Conservation (phyloP, 352 stramenopile genomes). For the Phytopythium litorale region DNA sequence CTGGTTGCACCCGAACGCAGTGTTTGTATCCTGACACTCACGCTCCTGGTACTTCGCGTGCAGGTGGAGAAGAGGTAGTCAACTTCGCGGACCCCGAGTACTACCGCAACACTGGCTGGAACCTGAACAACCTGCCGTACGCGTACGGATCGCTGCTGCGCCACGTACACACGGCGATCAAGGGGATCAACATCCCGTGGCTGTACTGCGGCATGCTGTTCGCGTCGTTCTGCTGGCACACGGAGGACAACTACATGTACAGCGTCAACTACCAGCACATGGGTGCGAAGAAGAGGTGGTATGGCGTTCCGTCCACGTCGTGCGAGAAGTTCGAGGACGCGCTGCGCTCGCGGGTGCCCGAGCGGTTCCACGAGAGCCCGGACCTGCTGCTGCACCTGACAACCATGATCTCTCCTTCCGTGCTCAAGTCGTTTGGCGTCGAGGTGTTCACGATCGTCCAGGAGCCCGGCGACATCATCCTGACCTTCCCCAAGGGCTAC, state of each 20-base stretch:
- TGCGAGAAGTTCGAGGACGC: slow-evolving; percentile 50
- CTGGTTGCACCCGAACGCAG: neutral
- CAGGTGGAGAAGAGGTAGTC: slow-evolving; percentile 30
- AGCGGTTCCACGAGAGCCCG: slow-evolving; percentile 56
- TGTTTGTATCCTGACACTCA: neutral
- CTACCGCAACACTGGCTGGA: slow-evolving; percentile 91
- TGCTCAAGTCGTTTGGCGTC: slow-evolving; percentile 38
- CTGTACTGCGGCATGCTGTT: slow-evolving; percentile 99
- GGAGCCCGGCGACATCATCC: slow-evolving; percentile 93
- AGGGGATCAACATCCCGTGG: slow-evolving; percentile 98
- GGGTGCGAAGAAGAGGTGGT: slow-evolving; percentile 97
- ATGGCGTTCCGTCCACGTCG: slow-evolving; percentile 66
- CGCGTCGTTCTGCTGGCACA: slow-evolving; percentile 98
- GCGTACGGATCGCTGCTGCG: slow-evolving; percentile 90
- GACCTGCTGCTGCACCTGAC: slow-evolving; percentile 73
- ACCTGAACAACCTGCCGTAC: slow-evolving; percentile 97
- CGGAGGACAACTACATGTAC: slow-evolving; percentile 99
- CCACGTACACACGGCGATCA: slow-evolving; percentile 93
- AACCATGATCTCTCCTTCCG: slow-evolving; percentile 64
- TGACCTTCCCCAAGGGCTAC: slow-evolving; percentile 97
- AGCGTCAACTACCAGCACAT: slow-evolving; percentile 98
- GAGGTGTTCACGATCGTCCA: slow-evolving; percentile 66
- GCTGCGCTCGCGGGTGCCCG: slow-evolving; percentile 45
- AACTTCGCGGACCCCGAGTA: slow-evolving; percentile 60
- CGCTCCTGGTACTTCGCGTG: neutral